Evolutionary conservation across 495 filamentous ascomycete species (phyloP), one percentile per base, ranked within the genome.

Genomic region (Zalerion maritima): DNA sequence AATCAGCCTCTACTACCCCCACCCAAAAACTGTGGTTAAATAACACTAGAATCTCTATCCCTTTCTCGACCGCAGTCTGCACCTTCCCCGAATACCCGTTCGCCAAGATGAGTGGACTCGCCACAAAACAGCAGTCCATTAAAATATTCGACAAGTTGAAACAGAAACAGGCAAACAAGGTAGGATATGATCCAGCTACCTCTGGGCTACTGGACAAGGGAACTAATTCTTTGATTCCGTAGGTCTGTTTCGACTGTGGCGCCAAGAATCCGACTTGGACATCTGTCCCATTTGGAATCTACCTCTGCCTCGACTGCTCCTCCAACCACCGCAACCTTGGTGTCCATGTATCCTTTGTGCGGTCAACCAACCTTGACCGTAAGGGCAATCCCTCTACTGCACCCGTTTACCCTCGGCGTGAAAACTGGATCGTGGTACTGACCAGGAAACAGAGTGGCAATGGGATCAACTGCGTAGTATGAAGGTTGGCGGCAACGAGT

Each of bases 401-500:
- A 29, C 9, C 18, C 35, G n/a, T 14, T 21, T 21, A 20, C 24
- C 16, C 21, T 11, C 13, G 1, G 24, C 19, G 14, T 32, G 8
- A 12, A 21, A n/a, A n/a, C n/a, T n/a, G n/a, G n/a, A n/a, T n/a
- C n/a, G n/a, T n/a, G 3, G 6, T 21, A 22, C 43, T 54, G 26
- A 49, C 30, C 15, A 15, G 2, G 8, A n/a, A 29, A 28, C 45
- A 97, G 89, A 91, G 62, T 97, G 91, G 91, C 82, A 93, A 78
- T 96, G 89, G 87, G 86, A 94, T 46, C 86, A 96, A 48, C 71
- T 97, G 18, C 79, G 89, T 22, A 55, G 80, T n/a, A 97, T 97
- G 89, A 96, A 96, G 57, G 82, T 94, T 11, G 89, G 89, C 41
- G 89, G 89, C 33, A 97, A 97, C 50, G 89, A 96, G 55, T 93